Base-by-base conservation (phyloP, 768 basidiomycete species). In the Leccinum aurantiacum region DNA sequence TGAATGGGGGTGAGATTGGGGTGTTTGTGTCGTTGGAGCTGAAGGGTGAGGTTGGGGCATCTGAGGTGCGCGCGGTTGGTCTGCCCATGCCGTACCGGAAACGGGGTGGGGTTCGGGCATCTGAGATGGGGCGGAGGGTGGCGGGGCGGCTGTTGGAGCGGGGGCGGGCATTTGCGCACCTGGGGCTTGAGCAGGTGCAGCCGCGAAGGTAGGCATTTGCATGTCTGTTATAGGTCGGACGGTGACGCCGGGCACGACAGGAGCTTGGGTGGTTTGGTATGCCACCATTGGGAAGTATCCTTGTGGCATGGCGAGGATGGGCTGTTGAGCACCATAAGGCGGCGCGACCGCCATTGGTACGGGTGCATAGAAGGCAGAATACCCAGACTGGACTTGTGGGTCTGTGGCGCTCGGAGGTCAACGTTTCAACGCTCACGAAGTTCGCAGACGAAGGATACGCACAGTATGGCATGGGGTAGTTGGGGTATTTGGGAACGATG, bases 321-420 rank as follows among this genome's bases (percentile, higher is more conserved):
- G 73, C 33, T 74, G 72, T n/a, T 74, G 72, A 4, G 65, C 17
- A 4, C 63, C 67, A 14, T 54, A 33, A 14, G 71, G 71, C 19
- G 65, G 70, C 17, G 65, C 13, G 47, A 70, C 46, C 5, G 60
- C 59, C 64, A 73, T 64, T 54, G 63, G 65, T 10, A 74, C 60
- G 2, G 71, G 73, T 1, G 71, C 65, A 57, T 72, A 73, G 10
- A 75, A 74, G 6, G 64, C 35, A 35, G 73, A 70, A 63, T 58
- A 74, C 0, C 57, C 46, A 0, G 71, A 25, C 57, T 56, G 66
- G 48, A 60, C 56, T 53, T 72, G 71, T 10, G 62, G 68, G 59
- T 74, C 72, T 73, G 54, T 33, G 10, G n/a, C 10, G 6, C 44
- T 46, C 17, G 10, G 14, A 27, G 24, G 57, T 73, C 54, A 73